phyloP scores from a whole-genome alignment of 2,329 filamentous ascomycete species.

The Plectosphaerella plurivora region DNA sequence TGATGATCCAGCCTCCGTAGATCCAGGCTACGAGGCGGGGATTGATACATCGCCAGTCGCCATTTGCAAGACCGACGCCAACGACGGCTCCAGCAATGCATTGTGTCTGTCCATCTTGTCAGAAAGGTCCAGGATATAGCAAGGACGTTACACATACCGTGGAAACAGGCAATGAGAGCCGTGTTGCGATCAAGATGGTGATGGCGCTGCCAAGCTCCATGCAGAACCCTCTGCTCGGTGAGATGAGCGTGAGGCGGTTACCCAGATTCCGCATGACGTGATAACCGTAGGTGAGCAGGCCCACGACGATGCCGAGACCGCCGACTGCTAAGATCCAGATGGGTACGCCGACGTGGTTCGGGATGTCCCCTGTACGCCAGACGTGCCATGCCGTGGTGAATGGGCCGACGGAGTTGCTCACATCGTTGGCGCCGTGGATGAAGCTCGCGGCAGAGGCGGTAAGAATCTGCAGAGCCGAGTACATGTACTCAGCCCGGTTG shows the following conservation, averaged over 20 bases:
- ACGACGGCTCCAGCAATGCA: constrained; percentile 48
- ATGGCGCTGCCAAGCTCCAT: constrained; percentile 48
- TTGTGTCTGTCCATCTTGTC: constrained; percentile 29
- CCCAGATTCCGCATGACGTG: constrained; percentile 57
- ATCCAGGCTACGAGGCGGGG: constrained; percentile 42
- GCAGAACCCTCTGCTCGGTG: constrained; percentile 45
- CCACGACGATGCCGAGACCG: constrained; percentile 45
- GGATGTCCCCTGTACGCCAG: constrained; percentile 36
- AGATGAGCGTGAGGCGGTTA: constrained; percentile 51
- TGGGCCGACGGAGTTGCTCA: constrained; percentile 47
- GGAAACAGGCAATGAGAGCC: constrained; percentile 43
- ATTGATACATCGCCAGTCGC: constrained; percentile 44
- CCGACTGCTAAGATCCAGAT: constrained; percentile 46
- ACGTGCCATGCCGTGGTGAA: constrained; percentile 48
- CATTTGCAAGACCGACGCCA: constrained; percentile 46
- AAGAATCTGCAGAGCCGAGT: constrained; percentile 41
- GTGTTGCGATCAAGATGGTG: constrained; percentile 50
- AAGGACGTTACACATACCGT: not conserved
- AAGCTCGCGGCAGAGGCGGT: constrained; percentile 52
- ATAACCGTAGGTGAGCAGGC: constrained; percentile 59
- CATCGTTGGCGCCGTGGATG: constrained; percentile 53
- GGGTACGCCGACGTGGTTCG: constrained; percentile 33
- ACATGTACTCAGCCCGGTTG: constrained; percentile 48
- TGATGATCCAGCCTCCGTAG: constrained; percentile 45
- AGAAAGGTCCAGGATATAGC: not conserved